phyloP scores from a whole-genome alignment of 768 basidiomycete species.

The Termitomyces bulborhizus region DNA sequence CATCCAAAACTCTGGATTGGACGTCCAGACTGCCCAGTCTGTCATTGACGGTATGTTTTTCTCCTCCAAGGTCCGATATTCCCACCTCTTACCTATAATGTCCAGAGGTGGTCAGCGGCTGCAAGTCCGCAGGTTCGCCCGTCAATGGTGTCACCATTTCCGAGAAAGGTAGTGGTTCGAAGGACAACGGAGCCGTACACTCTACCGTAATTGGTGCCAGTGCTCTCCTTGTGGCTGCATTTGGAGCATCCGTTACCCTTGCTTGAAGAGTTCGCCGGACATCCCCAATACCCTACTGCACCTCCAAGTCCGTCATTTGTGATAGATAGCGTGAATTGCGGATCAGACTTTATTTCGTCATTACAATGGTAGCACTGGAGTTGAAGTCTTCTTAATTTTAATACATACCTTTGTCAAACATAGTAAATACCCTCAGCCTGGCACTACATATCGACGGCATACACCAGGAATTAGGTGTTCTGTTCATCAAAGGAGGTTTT shows the following conservation, averaged over 20 bases:
- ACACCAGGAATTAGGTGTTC: neutral
- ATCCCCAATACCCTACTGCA: no score
- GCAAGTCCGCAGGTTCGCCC: neutral
- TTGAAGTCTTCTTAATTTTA: no score
- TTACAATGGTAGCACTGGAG: no score
- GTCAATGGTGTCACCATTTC: neutral
- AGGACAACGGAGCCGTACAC: neutral
- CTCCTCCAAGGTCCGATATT: neutral
- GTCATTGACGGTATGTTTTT: neutral
- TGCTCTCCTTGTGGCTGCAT: neutral
- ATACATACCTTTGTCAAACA: no score
- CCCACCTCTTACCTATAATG: neutral
- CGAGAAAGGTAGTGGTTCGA: neutral
- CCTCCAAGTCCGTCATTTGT: no score
- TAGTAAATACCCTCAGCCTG: no score
- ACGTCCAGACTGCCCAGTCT: neutral
- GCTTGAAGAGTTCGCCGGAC: neutral
- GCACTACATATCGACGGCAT: neutral
- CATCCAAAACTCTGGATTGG: neutral
- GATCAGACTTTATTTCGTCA: neutral
- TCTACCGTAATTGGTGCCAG: neutral
- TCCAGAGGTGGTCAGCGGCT: neutral
- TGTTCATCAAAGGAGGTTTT: neutral
- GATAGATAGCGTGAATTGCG: neutral
- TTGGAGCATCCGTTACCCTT: neutral